A percentile compares a stretch with the other conserved stretches of the same genome.
Conservation (phyloP, 148 eudicot species). For the Gaultheria prostrata region DNA sequence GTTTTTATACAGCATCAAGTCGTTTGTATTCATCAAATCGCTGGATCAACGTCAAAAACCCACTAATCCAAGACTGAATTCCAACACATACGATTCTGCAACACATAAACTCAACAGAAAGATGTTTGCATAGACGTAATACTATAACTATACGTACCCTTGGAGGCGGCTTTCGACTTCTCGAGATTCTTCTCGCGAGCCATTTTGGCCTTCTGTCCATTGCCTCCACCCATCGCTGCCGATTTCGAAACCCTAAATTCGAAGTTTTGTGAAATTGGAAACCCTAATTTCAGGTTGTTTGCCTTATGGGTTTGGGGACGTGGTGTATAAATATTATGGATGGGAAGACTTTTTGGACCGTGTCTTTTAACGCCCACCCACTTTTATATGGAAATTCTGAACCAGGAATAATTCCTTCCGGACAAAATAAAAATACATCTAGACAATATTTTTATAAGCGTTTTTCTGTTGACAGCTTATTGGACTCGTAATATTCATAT, state of each 20-base stretch:
- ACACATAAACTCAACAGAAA: no score
- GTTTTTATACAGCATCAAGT: background rate
- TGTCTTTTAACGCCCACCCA: background rate
- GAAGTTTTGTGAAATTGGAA: background rate
- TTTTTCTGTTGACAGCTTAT: no score
- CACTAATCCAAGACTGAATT: no score
- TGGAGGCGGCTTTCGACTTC: slow-evolving; percentile 46
- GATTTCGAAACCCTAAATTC: background rate
- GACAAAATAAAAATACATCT: background rate
- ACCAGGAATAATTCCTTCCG: background rate
- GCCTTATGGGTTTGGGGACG: background rate
- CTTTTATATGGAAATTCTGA: background rate
- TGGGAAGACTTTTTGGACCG: background rate
- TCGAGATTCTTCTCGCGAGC: slow-evolving; percentile 72
- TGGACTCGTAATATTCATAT: no score
- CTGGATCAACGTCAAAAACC: background rate
- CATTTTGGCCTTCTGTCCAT: slow-evolving; percentile 67
- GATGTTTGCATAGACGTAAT: no score
- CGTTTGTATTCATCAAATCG: background rate
- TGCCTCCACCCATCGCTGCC: slow-evolving; percentile 68
- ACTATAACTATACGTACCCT: slow-evolving; percentile 18
- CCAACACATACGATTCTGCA: no score
- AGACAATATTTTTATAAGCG: no score
- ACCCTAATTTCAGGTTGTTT: background rate
- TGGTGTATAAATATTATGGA: background rate